Base-by-base conservation (phyloP, 192 early-diverging fungal genomes). In the Backusella tarrabulga region DNA sequence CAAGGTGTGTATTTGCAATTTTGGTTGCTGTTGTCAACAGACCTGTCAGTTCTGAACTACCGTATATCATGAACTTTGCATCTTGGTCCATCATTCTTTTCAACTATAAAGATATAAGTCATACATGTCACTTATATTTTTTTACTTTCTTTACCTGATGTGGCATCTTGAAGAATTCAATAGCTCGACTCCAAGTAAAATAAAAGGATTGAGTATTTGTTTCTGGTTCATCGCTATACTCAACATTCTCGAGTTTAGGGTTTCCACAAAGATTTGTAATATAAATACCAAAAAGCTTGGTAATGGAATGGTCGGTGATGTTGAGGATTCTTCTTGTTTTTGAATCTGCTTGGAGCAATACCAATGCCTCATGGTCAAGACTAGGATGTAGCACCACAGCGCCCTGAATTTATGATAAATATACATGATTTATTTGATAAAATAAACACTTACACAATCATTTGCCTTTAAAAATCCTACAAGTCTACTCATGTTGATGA, bases 111-210 rank as follows among this genome's bases (percentile, higher is more conserved):
- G 6, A 6, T 8, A 8, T 34, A 19, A 11, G 19, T n/a, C 67
- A 17, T n/a, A 68, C 4, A 17, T 50, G 1, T 29, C n/a, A 38
- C 11, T 6, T 40, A n/a, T 40, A 21, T 26, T 9, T 1, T 32
- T 32, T 32, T 32, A 32, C 3, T 32, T 32, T 32, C 2, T 32
- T 36, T 68, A 70, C 68, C 68, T 70, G 19, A 8, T 7, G 2
- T 26, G 68, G 68, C n/a, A 70, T 40, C 68, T 70, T 70, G 21
- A 70, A 70, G 11, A 41, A 40, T 3, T 70, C 68, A 19, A 70
- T n/a, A 12, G 38, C 68, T n/a, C n/a, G 12, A 41, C 26, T 29
- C 56, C 56, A 63, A 26, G 56, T 63, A 29, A 63, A 29, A 63
- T 29, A 63, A 63, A 63, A 63, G 2, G 0, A 29, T 9, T 0